A percentile compares a stretch with the other conserved stretches of the same genome.
phyloP scores from a whole-genome alignment of 2,329 filamentous ascomycete genomes.

The Diaporthe capsici region DNA sequence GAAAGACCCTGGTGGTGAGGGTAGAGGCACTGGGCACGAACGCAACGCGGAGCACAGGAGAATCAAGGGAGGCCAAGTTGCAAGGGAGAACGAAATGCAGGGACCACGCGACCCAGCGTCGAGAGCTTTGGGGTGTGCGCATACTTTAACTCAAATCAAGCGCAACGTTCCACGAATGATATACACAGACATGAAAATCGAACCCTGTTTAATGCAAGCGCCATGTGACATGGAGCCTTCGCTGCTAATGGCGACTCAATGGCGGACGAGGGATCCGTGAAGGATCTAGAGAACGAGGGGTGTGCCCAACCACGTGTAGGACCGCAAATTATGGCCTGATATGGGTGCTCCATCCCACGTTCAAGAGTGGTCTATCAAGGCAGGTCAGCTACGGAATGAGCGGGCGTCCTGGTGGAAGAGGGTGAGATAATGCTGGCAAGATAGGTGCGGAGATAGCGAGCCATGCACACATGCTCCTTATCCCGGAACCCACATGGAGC shows the following conservation, averaged over 20 bases:
- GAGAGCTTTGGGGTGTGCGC: conserved; percentile 35
- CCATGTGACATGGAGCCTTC: conserved; percentile 3
- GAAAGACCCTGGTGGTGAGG: background rate
- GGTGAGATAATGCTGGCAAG: conserved; percentile 5
- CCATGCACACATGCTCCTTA: conserved; percentile 3
- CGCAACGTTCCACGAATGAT: background rate
- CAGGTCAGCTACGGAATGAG: conserved; percentile 9
- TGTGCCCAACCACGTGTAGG: background rate
- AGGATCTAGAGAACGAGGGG: background rate
- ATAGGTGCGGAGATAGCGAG: conserved; percentile 6
- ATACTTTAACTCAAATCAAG: conserved; percentile 32
- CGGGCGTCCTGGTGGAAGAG: background rate
- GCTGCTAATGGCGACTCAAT: background rate
- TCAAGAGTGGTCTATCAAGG: conserved; percentile 2
- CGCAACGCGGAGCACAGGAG: background rate
- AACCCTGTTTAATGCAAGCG: conserved; percentile 7
- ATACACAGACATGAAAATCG: background rate
- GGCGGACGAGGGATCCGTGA: background rate
- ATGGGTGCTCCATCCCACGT: background rate
- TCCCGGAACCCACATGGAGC: background rate
- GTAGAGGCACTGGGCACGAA: background rate
- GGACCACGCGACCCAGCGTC: background rate
- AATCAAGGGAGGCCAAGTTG: background rate
- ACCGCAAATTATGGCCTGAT: conserved; percentile 10
- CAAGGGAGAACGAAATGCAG: conserved; percentile 18